phyloP scores from a whole-genome alignment of 106 monocot genomes.

The Dendrobium nobile region DNA sequence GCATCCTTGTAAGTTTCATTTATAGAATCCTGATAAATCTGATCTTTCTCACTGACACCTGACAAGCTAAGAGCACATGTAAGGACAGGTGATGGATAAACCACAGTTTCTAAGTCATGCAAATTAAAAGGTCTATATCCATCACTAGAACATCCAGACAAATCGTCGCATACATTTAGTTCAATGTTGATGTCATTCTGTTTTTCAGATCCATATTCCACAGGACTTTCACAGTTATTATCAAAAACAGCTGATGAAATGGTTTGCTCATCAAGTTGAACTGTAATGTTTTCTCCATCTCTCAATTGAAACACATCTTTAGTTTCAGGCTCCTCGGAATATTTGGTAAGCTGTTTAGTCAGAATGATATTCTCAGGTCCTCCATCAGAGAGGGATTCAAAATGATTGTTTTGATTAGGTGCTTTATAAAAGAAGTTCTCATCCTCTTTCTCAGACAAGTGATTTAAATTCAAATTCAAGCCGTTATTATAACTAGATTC shows the following conservation, averaged over 20 bases:
- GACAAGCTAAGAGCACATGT: not conserved
- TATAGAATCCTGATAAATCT: not conserved
- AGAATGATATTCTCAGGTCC: not conserved
- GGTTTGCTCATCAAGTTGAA: not conserved
- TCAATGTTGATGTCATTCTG: not conserved
- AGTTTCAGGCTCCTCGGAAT: not conserved
- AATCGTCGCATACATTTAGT: not conserved
- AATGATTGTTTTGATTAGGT: not conserved
- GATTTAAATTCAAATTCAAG: not conserved
- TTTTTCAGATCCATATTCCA: not conserved
- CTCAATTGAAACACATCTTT: not conserved
- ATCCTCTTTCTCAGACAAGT: constrained; percentile 2
- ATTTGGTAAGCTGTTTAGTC: not conserved
- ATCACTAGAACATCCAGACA: not conserved
- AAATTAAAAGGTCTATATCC: constrained; percentile 1
- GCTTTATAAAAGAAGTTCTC: not conserved
- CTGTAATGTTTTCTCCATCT: not conserved
- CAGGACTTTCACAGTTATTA: not conserved
- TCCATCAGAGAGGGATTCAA: not conserved
- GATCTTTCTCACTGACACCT: not conserved
- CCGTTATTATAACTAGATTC: not conserved
- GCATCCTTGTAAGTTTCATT: not conserved
- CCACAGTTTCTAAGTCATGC: constrained; percentile 1
- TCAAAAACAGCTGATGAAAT: not conserved
- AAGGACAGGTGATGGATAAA: not conserved